phyloP scores from a whole-genome alignment of 306 rosid species.

The Psophocarpus tetragonolobus region DNA sequence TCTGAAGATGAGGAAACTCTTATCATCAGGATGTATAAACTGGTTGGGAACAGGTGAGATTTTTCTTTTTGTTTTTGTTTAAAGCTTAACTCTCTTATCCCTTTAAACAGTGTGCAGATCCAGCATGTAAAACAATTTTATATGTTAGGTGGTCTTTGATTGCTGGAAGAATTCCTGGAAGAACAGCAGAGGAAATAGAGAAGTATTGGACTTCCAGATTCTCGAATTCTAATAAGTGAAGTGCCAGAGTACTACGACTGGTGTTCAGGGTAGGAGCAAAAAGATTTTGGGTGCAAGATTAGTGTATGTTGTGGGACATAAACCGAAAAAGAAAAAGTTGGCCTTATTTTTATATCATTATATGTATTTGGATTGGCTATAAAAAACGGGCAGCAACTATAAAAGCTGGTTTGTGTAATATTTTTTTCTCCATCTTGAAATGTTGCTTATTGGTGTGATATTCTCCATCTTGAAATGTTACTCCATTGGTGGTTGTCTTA shows the following conservation, averaged over 20 bases:
- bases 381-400: constrained; percentile 1
- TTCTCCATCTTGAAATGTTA: constrained; percentile 16
- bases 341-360: constrained; percentile 20
- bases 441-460: constrained; percentile 10
- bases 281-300: constrained; percentile 40
- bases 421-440: constrained; percentile 2
- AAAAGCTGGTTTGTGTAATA: constrained; percentile 33
- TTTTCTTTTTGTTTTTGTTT: too few relatives aligned
- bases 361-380: constrained; percentile 3
- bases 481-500: constrained; percentile 2
- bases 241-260: not conserved
- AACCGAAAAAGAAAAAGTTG: not conserved
- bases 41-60: constrained; percentile 76
- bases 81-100: not conserved
- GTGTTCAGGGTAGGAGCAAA: constrained; percentile 33
- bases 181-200: constrained; percentile 91
- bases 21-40: constrained; percentile 75
- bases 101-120: not conserved
- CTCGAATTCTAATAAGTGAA: constrained; percentile 51
- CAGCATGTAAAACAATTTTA: not conserved
- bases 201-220: constrained; percentile 78
- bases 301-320: not conserved
- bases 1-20: constrained; percentile 89
- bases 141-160: constrained; percentile 73
- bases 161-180: constrained; percentile 96